Evolutionary conservation across 768 basidiomycete genomes (phyloP).

Genomic region (Lanmaoa rubissima): DNA sequence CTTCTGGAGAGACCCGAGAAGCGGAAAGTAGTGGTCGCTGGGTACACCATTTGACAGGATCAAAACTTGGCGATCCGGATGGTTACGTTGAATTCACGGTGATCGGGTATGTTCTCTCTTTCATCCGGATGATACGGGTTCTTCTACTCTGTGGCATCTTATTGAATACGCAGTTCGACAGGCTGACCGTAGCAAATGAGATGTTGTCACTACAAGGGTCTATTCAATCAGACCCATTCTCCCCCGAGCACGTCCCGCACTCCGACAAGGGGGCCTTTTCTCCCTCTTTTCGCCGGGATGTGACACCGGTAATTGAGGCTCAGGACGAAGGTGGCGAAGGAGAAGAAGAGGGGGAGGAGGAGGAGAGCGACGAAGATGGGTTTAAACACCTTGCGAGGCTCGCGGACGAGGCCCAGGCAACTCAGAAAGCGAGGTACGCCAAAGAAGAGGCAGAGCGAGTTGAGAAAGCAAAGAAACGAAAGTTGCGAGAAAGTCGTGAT

Average conservation of each 20-base stretch:
- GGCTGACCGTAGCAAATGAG: constrained; percentile 86
- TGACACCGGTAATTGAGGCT: constrained; percentile 18
- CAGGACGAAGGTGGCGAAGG: constrained; percentile 6
- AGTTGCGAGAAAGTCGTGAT: constrained; percentile 23
- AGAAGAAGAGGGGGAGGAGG: constrained; percentile 11
- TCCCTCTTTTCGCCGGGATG: constrained; percentile 4
- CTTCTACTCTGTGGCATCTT: neutral
- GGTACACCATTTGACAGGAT: constrained; percentile 71
- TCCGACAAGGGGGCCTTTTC: constrained; percentile 10
- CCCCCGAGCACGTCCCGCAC: constrained; percentile 51
- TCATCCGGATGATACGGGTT: neutral
- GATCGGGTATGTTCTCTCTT: constrained; percentile 53
- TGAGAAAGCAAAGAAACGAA: constrained; percentile 32
- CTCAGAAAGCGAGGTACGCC: constrained; percentile 22
- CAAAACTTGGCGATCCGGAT: constrained; percentile 63
- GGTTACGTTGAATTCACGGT: constrained; percentile 81
- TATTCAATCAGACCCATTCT: constrained; percentile 74
- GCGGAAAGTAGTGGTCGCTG: constrained; percentile 66
- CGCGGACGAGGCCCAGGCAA: constrained; percentile 29
- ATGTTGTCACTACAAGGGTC: constrained; percentile 91
- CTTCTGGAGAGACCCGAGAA: constrained; percentile 28
- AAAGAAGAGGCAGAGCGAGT: constrained; percentile 28
- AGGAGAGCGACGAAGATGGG: constrained; percentile 32
- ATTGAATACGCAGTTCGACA: constrained; percentile 31
- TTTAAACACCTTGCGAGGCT: constrained; percentile 32